These are phyloP conservation scores for Leptographium galeiforme DNA, from an alignment of 2,329 filamentous ascomycete species.

Conservation along the genomic window DNA sequence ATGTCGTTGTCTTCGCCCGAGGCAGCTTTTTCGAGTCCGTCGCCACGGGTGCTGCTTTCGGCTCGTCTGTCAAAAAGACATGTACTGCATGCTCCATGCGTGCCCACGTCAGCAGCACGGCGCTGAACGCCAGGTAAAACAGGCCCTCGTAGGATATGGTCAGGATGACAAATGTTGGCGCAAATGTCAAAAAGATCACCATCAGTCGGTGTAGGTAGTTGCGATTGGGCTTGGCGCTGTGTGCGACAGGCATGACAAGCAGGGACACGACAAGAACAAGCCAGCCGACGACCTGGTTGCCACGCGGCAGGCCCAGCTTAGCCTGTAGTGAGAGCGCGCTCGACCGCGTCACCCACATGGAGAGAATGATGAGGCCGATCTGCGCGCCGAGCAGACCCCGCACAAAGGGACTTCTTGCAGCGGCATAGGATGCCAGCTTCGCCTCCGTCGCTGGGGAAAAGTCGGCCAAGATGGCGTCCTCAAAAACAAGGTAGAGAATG, in stretches of 20 bases:
- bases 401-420: conserved; percentile 31
- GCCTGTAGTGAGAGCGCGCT: conserved; percentile 77
- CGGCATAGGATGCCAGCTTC: conserved; percentile 9
- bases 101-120: conserved; percentile 77
- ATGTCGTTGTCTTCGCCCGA: neutral
- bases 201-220: conserved; percentile 85
- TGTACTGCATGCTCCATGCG: conserved; percentile 75
- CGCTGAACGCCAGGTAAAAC: conserved; percentile 84
- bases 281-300: conserved; percentile 84
- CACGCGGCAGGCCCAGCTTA: conserved; percentile 69
- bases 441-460: conserved; percentile 20
- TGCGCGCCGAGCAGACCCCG: conserved; percentile 53
- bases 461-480: conserved; percentile 44
- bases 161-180: conserved; percentile 86
- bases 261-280: conserved; percentile 60
- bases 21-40: neutral
- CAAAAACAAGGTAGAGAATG: conserved; percentile 64
- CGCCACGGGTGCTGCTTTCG: neutral
- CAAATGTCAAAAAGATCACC: conserved; percentile 83
- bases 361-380: conserved; percentile 64
- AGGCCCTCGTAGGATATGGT: conserved; percentile 95
- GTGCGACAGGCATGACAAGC: conserved; percentile 58
- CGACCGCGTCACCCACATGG: conserved; percentile 76
- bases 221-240: conserved; percentile 65
- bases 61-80: conserved; percentile 21